Evolutionary conservation across 2,329 filamentous ascomycete genomes (phyloP).

Genomic region (Hypoxylon sp.): DNA sequence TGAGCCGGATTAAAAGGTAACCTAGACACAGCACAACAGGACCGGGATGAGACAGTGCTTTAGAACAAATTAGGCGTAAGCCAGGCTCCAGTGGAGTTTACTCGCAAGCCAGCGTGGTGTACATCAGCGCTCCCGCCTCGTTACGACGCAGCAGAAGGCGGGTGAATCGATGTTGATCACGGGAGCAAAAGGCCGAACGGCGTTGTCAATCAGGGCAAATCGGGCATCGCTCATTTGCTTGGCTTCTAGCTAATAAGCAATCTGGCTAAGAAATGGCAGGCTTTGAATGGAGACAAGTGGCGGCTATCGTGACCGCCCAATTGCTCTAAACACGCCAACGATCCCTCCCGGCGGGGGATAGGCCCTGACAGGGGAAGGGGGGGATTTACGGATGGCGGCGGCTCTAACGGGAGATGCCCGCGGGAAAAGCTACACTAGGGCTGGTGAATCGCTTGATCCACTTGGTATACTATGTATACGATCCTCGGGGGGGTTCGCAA

Average conservation of each 20-base stretch:
- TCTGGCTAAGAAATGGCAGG: slow-evolving; percentile 38
- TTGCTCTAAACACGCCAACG: slow-evolving; percentile 34
- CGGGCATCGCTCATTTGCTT: slow-evolving; percentile 37
- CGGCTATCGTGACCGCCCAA: slow-evolving; percentile 45
- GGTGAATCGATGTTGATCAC: slow-evolving; percentile 39
- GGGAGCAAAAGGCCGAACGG: slow-evolving; percentile 29
- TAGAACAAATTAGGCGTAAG: slow-evolving; percentile 2
- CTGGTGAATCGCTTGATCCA: slow-evolving; percentile 33
- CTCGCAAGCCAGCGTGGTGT: slow-evolving; percentile 16
- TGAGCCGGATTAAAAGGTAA: slow-evolving; percentile 3
- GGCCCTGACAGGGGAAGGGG: background rate
- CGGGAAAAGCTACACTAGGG: slow-evolving; percentile 26
- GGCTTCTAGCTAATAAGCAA: slow-evolving; percentile 34
- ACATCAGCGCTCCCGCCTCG: slow-evolving; percentile 42
- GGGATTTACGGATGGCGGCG: slow-evolving; percentile 28
- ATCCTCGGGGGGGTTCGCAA: slow-evolving; percentile 13
- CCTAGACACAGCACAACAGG: background rate
- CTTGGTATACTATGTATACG: slow-evolving; percentile 15
- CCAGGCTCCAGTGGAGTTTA: slow-evolving; percentile 21
- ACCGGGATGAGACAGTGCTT: slow-evolving; percentile 7
- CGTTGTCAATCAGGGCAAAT: slow-evolving; percentile 34
- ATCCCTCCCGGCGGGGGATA: slow-evolving; percentile 26
- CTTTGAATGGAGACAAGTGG: slow-evolving; percentile 55
- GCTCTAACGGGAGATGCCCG: slow-evolving; percentile 39
- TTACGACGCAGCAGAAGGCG: slow-evolving; percentile 31